Percentiles rank a stretch among this genome's conserved stretches.
These are phyloP conservation scores for Ceratonia siliqua DNA, from an alignment of 306 rosid genomes.

Conservation along the genomic window DNA sequence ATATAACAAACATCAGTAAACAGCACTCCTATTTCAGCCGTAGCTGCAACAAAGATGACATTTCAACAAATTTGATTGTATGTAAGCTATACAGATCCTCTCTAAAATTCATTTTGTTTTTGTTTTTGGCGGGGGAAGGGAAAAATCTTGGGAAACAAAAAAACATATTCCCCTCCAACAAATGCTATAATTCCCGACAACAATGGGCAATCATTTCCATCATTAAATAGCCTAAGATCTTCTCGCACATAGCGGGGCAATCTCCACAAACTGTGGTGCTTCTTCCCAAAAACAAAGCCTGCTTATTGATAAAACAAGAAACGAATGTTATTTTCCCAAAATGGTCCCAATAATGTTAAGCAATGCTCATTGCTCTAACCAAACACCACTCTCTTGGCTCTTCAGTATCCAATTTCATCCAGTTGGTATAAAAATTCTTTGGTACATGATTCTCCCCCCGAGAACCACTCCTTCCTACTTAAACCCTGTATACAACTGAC, in stretches of 20 bases:
- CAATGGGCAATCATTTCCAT: slow-evolving; percentile 41
- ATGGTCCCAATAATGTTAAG: slow-evolving; percentile 34
- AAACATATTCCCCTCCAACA: slow-evolving; percentile 44
- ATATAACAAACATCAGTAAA: slow-evolving; percentile 21
- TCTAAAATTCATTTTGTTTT: slow-evolving; percentile 25
- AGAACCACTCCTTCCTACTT: slow-evolving; percentile 46
- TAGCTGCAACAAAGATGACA: slow-evolving; percentile 43
- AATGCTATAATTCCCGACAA: slow-evolving; percentile 42
- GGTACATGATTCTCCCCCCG: slow-evolving; percentile 43
- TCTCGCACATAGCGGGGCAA: slow-evolving; percentile 41
- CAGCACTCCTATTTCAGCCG: slow-evolving; percentile 21
- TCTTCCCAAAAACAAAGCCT: slow-evolving; percentile 43
- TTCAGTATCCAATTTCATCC: slow-evolving; percentile 42
- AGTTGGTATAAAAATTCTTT: slow-evolving; percentile 31
- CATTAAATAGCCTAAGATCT: slow-evolving; percentile 31
- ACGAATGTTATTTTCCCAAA: slow-evolving; percentile 36
- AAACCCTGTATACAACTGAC: slow-evolving; percentile 45
- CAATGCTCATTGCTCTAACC: slow-evolving; percentile 26
- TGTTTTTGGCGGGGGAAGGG: not conserved
- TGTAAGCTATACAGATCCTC: slow-evolving; percentile 53
- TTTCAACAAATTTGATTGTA: slow-evolving; percentile 34
- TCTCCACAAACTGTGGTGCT: slow-evolving; percentile 16
- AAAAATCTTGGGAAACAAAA: slow-evolving; percentile 33
- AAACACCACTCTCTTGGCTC: slow-evolving; percentile 42
- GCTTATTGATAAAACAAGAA: slow-evolving; percentile 56